These are phyloP conservation scores for Camellia japonica DNA, from an alignment of 148 eudicot species.

Conservation along the genomic window DNA sequence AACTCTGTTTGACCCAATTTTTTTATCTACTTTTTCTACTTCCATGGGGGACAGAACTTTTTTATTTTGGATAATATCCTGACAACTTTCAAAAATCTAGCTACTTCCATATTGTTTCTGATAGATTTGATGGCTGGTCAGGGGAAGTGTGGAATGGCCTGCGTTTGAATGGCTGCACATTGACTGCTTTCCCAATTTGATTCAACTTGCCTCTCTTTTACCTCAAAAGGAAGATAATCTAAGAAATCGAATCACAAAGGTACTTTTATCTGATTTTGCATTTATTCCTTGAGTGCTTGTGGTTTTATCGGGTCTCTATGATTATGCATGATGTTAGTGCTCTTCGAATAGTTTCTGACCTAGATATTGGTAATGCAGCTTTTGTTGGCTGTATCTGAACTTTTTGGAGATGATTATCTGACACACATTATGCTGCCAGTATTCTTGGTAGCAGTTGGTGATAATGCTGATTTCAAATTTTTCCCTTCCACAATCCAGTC, in stretches of 20 bases:
- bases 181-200: conserved; percentile 78
- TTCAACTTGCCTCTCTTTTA: conserved; percentile 71
- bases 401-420: conserved; percentile 75
- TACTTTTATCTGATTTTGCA: conserved; percentile 19
- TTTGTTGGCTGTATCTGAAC: conserved; percentile 65
- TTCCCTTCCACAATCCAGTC: conserved; percentile 59
- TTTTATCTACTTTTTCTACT: neutral
- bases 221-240: conserved; percentile 88
- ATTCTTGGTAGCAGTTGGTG: conserved; percentile 84
- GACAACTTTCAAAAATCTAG: neutral
- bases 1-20: neutral
- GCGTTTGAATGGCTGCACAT: conserved; percentile 91
- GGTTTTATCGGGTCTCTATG: neutral
- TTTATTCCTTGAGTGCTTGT: conserved; percentile 12
- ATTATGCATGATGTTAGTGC: conserved; percentile 5
- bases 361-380: conserved; percentile 54
- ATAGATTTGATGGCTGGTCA: conserved; percentile 34
- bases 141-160: conserved; percentile 90
- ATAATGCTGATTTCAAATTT: conserved; percentile 58
- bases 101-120: conserved; percentile 20
- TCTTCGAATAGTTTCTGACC: conserved; percentile 18
- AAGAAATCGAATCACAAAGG: conserved; percentile 73
- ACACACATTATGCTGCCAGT: conserved; percentile 83
- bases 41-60: neutral
- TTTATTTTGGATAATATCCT: neutral